Conservation (phyloP, 2,329 filamentous ascomycete genomes). For the Beauveria pseudobassiana region DNA sequence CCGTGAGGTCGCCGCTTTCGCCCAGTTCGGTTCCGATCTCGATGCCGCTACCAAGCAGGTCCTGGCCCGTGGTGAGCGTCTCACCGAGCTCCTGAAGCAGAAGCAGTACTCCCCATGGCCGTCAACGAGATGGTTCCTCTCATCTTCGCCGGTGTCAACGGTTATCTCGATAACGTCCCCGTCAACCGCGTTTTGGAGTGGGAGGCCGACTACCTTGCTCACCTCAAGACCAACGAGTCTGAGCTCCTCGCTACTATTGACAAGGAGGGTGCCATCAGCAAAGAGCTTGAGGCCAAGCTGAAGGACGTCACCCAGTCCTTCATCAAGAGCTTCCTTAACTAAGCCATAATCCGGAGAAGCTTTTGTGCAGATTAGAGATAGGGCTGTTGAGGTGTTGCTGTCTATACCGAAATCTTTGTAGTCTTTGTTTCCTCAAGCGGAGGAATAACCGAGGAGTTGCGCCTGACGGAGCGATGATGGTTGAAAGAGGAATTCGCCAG, state of each 20-base stretch:
- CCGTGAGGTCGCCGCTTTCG: slow-evolving; percentile 99
- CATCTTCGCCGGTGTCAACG: slow-evolving; percentile 99
- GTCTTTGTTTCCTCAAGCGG: slow-evolving; percentile 39
- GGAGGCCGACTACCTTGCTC: slow-evolving; percentile 89
- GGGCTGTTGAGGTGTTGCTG: slow-evolving; percentile 32
- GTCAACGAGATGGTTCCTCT: slow-evolving; percentile 99
- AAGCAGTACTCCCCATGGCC: slow-evolving; percentile 98
- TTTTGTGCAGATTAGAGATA: slow-evolving; percentile 24
- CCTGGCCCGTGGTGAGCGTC: slow-evolving; percentile 93
- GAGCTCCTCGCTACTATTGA: slow-evolving; percentile 81
- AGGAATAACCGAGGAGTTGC: slow-evolving; percentile 37
- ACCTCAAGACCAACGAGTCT: slow-evolving; percentile 85
- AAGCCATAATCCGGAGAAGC: slow-evolving; percentile 25
- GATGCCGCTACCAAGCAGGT: slow-evolving; percentile 99
- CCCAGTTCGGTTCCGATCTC: slow-evolving; percentile 99
- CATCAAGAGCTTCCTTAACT: slow-evolving; percentile 78
- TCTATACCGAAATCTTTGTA: slow-evolving; percentile 39
- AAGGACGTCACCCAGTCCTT: slow-evolving; percentile 71
- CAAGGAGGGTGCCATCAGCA: slow-evolving; percentile 92
- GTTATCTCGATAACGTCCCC: slow-evolving; percentile 80
- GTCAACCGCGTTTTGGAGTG: slow-evolving; percentile 87
- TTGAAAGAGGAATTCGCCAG: slow-evolving; percentile 38
- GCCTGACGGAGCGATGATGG: slow-evolving; percentile 37
- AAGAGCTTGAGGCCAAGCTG: slow-evolving; percentile 80
- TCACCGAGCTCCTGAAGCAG: slow-evolving; percentile 98